Evolutionary conservation across 2,329 filamentous ascomycete genomes (phyloP), one percentile per base, ranked within the genome.

Genomic region (Beauveria sp.): DNA sequence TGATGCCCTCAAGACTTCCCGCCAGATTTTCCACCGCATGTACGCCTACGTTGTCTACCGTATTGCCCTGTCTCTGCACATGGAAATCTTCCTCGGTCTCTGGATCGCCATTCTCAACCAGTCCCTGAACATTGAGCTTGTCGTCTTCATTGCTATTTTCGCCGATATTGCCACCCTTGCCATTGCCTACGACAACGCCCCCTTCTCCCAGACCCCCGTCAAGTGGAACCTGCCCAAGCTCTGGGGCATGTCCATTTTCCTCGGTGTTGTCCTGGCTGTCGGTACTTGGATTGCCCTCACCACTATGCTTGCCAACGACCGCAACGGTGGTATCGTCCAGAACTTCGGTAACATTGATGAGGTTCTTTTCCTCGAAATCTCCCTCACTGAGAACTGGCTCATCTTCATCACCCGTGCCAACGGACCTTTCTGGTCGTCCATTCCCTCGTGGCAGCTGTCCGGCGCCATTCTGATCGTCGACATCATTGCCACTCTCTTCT

Each of bases 21-120:
- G 92, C 70, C 91, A 96, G 76, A 96, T 96, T 75, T 96, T 96
- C 82, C 91, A 96, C 79, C 90, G 92, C 70, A 96, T 96, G 91
- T 95, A 96, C 79, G 89, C 91, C 63, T 96, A 96, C 80, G 90
- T 96, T 67, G 89, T 96, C 70, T 96, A 96, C 81, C 90, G 92
- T 84, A 96, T 96, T 71, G 91, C 92, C 54, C 79, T 96, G 70
- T 96, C 91, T 18, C 86, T 96, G 66, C 92, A 96, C 75, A 83
- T 96, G 72, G 91, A 95, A 78, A 90, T 96, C 73, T 96, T 92
- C 83, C 84, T 96, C 56, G 91, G 91, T 74, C 85, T 96, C 63
- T 96, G 91, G 91, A 95, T 96, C 69, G 89, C 89, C 69, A 93
- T 93, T 68, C 81, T 93, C 69, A 95, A 96, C 82, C 81, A 85